These are phyloP conservation scores for Sparassis latifolia DNA, from an alignment of 1,284 basidiomycete genomes.

Conservation along the genomic window DNA sequence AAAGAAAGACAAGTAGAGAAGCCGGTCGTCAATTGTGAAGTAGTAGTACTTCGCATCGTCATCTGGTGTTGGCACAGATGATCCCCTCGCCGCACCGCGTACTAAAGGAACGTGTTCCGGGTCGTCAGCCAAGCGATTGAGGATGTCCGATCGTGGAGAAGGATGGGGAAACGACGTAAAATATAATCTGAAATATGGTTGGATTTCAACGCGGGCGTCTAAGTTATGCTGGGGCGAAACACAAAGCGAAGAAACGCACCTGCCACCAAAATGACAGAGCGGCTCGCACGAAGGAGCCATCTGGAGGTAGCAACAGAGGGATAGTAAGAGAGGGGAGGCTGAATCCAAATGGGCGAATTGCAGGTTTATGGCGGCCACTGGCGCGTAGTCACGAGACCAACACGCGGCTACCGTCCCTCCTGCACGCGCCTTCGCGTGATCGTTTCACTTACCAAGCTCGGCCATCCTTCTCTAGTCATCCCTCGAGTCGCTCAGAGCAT, in stretches of 20 bases:
- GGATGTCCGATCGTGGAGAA: slow-evolving; percentile 49
- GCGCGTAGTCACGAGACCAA: slow-evolving; percentile 23
- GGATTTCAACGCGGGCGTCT: slow-evolving; percentile 2
- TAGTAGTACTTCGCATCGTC: slow-evolving; percentile 72
- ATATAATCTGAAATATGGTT: slow-evolving; percentile 49
- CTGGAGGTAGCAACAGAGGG: slow-evolving; percentile 2
- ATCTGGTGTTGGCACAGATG: slow-evolving; percentile 58
- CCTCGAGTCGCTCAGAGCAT: too few species aligned
- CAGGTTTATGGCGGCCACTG: slow-evolving; percentile 2
- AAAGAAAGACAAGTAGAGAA: slow-evolving; percentile 91
- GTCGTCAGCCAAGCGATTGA: slow-evolving; percentile 53
- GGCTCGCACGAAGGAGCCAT: slow-evolving; percentile 58
- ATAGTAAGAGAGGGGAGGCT: slow-evolving; percentile 1
- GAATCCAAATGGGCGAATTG: slow-evolving; percentile 8
- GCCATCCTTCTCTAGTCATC: too few species aligned
- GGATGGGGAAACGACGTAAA: slow-evolving; percentile 79
- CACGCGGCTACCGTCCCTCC: slow-evolving; percentile 18
- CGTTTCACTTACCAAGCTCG: neutral
- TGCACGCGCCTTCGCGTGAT: slow-evolving; percentile 13
- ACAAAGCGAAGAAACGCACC: slow-evolving; percentile 32
- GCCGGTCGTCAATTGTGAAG: slow-evolving; percentile 87
- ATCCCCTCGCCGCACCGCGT: slow-evolving; percentile 48
- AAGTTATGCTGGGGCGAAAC: neutral
- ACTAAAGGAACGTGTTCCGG: slow-evolving; percentile 48
- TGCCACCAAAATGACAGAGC: slow-evolving; percentile 68